Evolutionary conservation across 2,329 filamentous ascomycete species (phyloP), one percentile per base, ranked within the genome.

Genomic region (Sarocladiaceae sp.): DNA sequence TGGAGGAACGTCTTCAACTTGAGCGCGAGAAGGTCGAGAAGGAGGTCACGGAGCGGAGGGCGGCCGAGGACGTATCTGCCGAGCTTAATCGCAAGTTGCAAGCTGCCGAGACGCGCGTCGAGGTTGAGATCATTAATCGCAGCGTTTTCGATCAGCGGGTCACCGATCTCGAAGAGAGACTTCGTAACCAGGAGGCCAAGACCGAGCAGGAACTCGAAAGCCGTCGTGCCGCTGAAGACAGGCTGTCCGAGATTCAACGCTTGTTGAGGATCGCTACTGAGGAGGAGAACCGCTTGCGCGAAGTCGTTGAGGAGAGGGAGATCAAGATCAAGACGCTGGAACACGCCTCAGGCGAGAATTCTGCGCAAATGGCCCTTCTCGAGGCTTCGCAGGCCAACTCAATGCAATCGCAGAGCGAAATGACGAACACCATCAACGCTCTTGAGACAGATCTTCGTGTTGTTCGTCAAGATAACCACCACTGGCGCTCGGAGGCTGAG

Each of bases 181-280:
- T 90, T 42, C 78, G 79, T 54, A 69, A 79, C 10, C 80, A 86
- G 31, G 84, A 90, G 58, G 75, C 77, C 31, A 78, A 79, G 52
- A 79, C 78, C 1, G 86, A 90, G 56, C 71, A 81, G 50, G 86
- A 92, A 60, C 71, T 86, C 54, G 73, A 77, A 40, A 70, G 71
- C 46, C 82, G 87, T 54, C 80, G 86, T 51, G 76, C 82, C 29
- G 84, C 85, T 1, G 87, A 92, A 64, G 88, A 92, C 61, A 81
- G 82, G 55, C 72, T 90, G 13, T 80, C 84, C 4, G 87, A 92
- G 62, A 77, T 84, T n/a, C 85, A 91, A 66, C 78, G 83, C 52
- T 77, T 86, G 20, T 75, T 90, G 23, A 80, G 82, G 54, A 78
- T 84, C 56, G 80, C 86, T 4, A 81, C 86, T n/a, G 85, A 90